phyloP scores from a whole-genome alignment of 192 early-diverging fungal species.

The Entomortierella parvispora region DNA sequence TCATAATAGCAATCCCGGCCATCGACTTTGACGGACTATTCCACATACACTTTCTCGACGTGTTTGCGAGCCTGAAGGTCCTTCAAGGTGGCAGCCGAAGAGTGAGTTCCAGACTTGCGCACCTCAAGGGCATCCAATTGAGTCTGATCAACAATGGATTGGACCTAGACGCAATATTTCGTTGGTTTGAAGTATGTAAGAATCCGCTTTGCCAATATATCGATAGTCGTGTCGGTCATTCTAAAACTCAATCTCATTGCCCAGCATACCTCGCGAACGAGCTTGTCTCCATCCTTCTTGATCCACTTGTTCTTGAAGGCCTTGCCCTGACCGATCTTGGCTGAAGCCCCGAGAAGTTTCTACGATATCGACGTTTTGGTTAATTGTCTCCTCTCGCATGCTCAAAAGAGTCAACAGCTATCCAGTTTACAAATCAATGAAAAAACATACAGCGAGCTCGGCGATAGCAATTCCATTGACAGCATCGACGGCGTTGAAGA shows the following conservation, averaged over 20 bases:
- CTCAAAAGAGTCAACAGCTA: no score
- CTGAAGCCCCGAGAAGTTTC: conserved; percentile 74
- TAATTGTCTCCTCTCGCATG: no score
- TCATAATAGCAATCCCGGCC: no score
- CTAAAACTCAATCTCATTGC: not conserved
- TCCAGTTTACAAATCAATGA: not conserved
- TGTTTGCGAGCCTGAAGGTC: conserved; percentile 84
- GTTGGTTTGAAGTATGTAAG: not conserved
- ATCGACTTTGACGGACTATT: not conserved
- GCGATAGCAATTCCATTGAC: conserved; percentile 84
- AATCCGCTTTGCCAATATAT: not conserved
- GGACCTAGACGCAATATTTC: conserved; percentile 56
- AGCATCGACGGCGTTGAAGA: conserved; percentile 88
- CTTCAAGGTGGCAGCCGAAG: conserved; percentile 73
- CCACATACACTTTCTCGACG: conserved; percentile 70
- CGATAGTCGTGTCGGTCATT: not conserved
- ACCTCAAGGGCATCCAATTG: conserved; percentile 79
- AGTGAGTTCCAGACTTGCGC: conserved; percentile 67
- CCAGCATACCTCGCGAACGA: conserved; percentile 69
- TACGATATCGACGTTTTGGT: conserved; percentile 8
- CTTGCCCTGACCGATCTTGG: conserved; percentile 93
- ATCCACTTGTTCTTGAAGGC: conserved; percentile 99
- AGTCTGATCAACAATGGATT: conserved; percentile 86
- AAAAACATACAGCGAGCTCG: conserved; percentile 75
- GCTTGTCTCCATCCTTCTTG: conserved; percentile 77